A percentile compares a stretch with the other conserved stretches of the same genome.
phyloP scores from a whole-genome alignment of 441 rosid species.

The Pelargonium citronellum region DNA sequence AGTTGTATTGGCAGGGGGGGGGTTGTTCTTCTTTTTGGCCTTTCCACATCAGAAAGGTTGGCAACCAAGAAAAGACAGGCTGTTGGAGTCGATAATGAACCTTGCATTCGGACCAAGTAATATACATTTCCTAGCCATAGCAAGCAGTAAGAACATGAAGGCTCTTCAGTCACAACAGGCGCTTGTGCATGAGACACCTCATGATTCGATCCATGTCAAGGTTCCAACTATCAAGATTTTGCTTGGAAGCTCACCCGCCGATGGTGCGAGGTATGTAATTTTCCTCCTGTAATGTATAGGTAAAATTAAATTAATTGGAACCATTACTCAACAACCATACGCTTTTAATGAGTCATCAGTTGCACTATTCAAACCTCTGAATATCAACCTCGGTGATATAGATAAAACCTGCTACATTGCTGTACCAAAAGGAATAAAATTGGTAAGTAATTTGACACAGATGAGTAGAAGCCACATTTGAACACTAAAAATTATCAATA shows the following conservation, averaged over 20 bases:
- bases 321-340: not conserved
- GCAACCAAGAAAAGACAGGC: too few relatives aligned
- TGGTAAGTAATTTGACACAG: not conserved
- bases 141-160: not conserved
- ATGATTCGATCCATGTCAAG: slow-evolving; percentile 77
- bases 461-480: too few relatives aligned
- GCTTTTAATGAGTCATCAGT: not conserved
- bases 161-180: not conserved
- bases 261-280: slow-evolving; percentile 60
- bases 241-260: slow-evolving; percentile 63
- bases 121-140: not conserved
- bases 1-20: too few relatives aligned
- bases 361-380: slow-evolving; percentile 15
- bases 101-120: not conserved
- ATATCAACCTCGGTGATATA: slow-evolving; percentile 21
- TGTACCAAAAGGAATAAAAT: not conserved
- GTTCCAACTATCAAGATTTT: slow-evolving; percentile 64
- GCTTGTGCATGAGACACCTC: slow-evolving; percentile 17
- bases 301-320: not conserved
- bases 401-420: slow-evolving; percentile 23
- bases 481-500: too few relatives aligned
- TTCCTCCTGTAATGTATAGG: slow-evolving; percentile 46
- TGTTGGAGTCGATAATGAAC: not conserved
- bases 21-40: too few relatives aligned
- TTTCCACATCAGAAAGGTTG: too few relatives aligned